Evolutionary conservation across 768 basidiomycete species (phyloP).

Genomic region (Daedaleopsis nitida): DNA sequence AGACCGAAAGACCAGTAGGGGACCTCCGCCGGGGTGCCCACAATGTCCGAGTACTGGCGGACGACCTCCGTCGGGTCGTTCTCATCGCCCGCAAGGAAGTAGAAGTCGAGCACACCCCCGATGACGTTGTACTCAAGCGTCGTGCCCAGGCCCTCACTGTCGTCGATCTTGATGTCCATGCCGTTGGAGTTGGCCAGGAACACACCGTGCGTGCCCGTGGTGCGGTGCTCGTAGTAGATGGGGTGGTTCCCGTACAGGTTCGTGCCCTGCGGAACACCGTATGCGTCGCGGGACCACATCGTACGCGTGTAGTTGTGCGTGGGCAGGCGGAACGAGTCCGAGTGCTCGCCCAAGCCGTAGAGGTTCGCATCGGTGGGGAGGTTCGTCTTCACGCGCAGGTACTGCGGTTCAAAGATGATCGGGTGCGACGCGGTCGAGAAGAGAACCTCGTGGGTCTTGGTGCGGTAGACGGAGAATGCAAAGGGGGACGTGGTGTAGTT

Average conservation of each 20-base stretch:
- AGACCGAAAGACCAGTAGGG: constrained; percentile 77
- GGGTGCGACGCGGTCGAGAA: constrained; percentile 64
- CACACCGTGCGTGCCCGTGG: constrained; percentile 68
- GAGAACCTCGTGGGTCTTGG: constrained; percentile 51
- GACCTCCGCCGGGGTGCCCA: constrained; percentile 68
- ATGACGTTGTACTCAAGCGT: constrained; percentile 75
- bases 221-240: constrained; percentile 70
- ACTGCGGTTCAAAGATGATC: constrained; percentile 77
- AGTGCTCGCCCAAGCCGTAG: constrained; percentile 80
- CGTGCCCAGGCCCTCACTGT: constrained; percentile 35
- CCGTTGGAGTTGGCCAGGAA: constrained; percentile 72
- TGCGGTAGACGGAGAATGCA: constrained; percentile 57
- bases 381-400: constrained; percentile 67
- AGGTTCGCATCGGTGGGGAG: constrained; percentile 66
- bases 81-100: constrained; percentile 72
- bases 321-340: constrained; percentile 61
- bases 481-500: constrained; percentile 62
- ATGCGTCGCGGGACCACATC: constrained; percentile 69
- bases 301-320: constrained; percentile 44
- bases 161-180: constrained; percentile 73
- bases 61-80: constrained; percentile 58
- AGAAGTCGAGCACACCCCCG: constrained; percentile 77
- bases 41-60: constrained; percentile 68
- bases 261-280: constrained; percentile 54
- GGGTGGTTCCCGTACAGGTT: constrained; percentile 79